Conservation (phyloP, 2,329 filamentous ascomycete species). For the Scortechinia acanthostroma region DNA sequence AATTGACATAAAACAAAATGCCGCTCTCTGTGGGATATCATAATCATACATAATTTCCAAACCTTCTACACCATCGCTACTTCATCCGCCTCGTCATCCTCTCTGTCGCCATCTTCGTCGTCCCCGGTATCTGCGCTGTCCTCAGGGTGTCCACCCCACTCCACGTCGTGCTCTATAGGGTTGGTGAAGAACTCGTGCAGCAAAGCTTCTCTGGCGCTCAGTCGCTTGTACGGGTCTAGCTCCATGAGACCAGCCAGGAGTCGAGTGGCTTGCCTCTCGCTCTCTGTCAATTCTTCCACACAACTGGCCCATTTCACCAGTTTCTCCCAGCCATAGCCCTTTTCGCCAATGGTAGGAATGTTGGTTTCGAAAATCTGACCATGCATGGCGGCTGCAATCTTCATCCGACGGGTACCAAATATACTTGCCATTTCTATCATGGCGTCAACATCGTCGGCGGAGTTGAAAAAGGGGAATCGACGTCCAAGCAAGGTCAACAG, state of each 20-base stretch:
- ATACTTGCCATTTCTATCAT: conserved; percentile 70
- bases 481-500: conserved; percentile 65
- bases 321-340: conserved; percentile 63
- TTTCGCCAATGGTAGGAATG: conserved; percentile 63
- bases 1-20: no score
- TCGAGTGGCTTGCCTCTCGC: conserved; percentile 44
- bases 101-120: conserved; percentile 12
- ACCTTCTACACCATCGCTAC: background rate
- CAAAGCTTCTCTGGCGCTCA: conserved; percentile 47
- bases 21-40: no score
- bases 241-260: conserved; percentile 48
- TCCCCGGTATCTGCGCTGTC: conserved; percentile 21
- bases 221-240: conserved; percentile 45
- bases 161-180: conserved; percentile 21
- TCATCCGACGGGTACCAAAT: conserved; percentile 63
- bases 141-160: conserved; percentile 25
- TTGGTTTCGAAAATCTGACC: conserved; percentile 66
- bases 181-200: conserved; percentile 38
- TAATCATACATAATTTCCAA: background rate
- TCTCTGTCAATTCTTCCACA: conserved; percentile 35
- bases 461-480: conserved; percentile 73
- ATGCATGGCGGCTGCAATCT: conserved; percentile 54
- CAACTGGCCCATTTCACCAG: conserved; percentile 68
- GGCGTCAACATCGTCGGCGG: conserved; percentile 70
- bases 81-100: conserved; percentile 18